A percentile compares a stretch with the other conserved stretches of the same genome.
Conservation (phyloP, 306 rosid species). For the Sphenostylis stenocarpa region DNA sequence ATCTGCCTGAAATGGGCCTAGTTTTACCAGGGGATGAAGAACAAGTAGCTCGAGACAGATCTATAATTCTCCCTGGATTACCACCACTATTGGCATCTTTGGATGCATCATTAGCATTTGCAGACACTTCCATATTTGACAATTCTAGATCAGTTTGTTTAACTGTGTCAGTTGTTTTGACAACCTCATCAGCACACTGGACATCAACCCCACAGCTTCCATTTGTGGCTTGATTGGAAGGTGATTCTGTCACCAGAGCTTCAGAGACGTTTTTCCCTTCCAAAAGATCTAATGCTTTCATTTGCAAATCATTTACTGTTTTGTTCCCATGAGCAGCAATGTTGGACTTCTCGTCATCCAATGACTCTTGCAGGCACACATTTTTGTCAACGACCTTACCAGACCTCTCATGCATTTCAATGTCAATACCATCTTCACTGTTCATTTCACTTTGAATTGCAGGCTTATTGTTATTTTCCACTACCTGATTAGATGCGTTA, state of each 20-base stretch:
- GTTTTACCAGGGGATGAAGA: conserved; percentile 61
- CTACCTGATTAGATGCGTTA: conserved; percentile 34
- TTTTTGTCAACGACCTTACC: conserved; percentile 32
- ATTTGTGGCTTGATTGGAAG: conserved; percentile 26
- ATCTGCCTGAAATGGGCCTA: conserved; percentile 49
- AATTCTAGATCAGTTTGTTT: conserved; percentile 36
- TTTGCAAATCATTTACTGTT: conserved; percentile 27
- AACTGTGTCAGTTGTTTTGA: conserved; percentile 43
- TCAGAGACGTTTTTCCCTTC: conserved; percentile 33
- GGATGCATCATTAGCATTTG: conserved; percentile 50
- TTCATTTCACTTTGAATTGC: conserved; percentile 39
- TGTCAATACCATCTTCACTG: conserved; percentile 37
- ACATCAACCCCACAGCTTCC: conserved; percentile 44
- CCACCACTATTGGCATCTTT: conserved; percentile 53
- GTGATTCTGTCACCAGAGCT: conserved; percentile 38
- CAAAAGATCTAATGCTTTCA: conserved; percentile 30
- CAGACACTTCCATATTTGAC: conserved; percentile 46
- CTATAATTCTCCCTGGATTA: conserved; percentile 69
- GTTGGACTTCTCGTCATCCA: conserved; percentile 38
- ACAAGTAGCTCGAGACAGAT: conserved; percentile 58
- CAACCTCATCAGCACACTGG: conserved; percentile 46
- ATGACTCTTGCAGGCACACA: conserved; percentile 36
- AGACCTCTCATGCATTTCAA: conserved; percentile 41
- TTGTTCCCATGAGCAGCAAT: conserved; percentile 34
- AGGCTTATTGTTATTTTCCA: conserved; percentile 37